Evolutionary conservation across 139 green algal species (phyloP), one percentile per base, ranked within the genome.

Genomic region (Coelastrella sp.): DNA sequence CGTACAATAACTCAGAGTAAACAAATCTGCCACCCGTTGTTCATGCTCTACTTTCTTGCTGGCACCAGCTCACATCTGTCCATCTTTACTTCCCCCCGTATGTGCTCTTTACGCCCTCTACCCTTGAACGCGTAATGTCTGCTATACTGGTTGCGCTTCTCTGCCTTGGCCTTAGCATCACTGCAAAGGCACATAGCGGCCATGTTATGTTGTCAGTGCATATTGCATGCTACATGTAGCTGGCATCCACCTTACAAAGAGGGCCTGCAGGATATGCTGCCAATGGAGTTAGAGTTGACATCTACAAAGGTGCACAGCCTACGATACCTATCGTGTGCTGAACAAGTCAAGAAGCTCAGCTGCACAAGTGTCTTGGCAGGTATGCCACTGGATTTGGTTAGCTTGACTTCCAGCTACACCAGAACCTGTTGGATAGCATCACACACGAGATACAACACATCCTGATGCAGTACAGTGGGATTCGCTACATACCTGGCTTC

Each of bases 41-140:
- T 91, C 9, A 79, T 49, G 35, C 35, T 49, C 78, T 82, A 84
- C 82, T 35, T 83, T 11, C 90, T 84, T 56, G 91, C 91, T 24
- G 91, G 89, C 19, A 90, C 86, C 12, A 95, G 80, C 86, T 93
- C 89, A 24, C 76, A 82, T 15, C 89, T 79, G 12, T 95, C 92
- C 20, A 90, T 90, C 91, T 95, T 95, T 27, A 92, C 90, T 9
- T 89, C 85, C 7, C 82, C 72, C 0, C 89, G 87, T 22, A 93
- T 73, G 56, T 92, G 89, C 87, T 94, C 92, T 78, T 95, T 95
- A 12, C 93, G 90, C 8, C 93, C 93, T 56, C 93, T 85, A 0
- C 93, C 93, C 73, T 95, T 95, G 82, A 95, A 92, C 4, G 93
- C 93, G 27, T 94, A 94, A 68, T 95, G 93, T 22, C 93, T 91